These are phyloP conservation scores for Myxozyma vanderwaltii DNA, from an alignment of 805 yeast species.

Conservation along the genomic window DNA sequence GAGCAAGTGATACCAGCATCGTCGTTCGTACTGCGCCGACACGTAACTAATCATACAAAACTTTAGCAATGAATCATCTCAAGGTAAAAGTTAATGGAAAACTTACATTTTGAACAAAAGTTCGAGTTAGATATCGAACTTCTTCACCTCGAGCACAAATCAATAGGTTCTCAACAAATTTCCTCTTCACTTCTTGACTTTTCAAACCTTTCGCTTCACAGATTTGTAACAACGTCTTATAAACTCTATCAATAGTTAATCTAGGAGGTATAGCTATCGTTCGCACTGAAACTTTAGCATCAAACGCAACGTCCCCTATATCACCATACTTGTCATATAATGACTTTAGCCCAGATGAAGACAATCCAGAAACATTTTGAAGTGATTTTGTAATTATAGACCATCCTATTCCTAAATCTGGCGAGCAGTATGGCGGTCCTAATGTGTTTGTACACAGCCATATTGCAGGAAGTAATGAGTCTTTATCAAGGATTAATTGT, in stretches of 20 bases:
- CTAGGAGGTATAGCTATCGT: slow-evolving; percentile 33
- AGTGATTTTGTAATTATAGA: slow-evolving; percentile 30
- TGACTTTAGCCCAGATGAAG: slow-evolving; percentile 20
- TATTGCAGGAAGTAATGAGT: slow-evolving; percentile 30
- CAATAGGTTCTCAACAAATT: slow-evolving; percentile 30
- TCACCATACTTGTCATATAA: slow-evolving; percentile 35
- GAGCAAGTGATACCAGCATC: slow-evolving; percentile 34
- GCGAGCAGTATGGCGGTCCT: slow-evolving; percentile 32
- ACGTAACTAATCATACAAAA: slow-evolving; percentile 15
- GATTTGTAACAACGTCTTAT: slow-evolving; percentile 31
- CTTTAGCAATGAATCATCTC: neutral
- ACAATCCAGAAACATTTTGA: slow-evolving; percentile 30
- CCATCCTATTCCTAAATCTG: slow-evolving; percentile 37
- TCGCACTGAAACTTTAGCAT: slow-evolving; percentile 33
- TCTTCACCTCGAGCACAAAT: slow-evolving; percentile 35
- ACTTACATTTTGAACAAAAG: slow-evolving; percentile 33
- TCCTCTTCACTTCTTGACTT: slow-evolving; percentile 32
- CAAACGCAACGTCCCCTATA: slow-evolving; percentile 38
- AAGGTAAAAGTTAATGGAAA: neutral
- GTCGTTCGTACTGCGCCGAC: slow-evolving; percentile 37
- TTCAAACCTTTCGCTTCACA: slow-evolving; percentile 32
- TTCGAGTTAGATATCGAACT: slow-evolving; percentile 35
- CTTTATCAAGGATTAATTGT: slow-evolving; percentile 19
- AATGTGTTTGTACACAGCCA: slow-evolving; percentile 35
- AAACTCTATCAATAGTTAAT: slow-evolving; percentile 29